Evolutionary conservation across 73 alveolate species (phyloP), one percentile per base, ranked within the genome.

Genomic region (Stentor roeselii): DNA sequence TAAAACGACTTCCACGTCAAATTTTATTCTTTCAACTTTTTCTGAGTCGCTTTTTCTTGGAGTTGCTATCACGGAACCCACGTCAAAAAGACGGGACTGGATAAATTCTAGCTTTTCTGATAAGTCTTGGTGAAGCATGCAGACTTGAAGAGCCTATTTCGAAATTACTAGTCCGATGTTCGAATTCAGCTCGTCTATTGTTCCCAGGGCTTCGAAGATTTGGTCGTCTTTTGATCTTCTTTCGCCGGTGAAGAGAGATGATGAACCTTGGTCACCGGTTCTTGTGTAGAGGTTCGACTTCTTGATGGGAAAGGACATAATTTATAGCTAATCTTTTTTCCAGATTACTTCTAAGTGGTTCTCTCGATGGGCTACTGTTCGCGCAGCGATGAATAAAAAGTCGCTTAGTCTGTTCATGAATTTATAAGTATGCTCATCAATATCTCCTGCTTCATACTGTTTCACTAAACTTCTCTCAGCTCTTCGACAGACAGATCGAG

Each of bases 231-330:
- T 92, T 42, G 21, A 41, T 41, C 78, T 60, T 40, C 95, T 37
- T 34, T 89, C 95, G 60, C 97, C 97, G 21, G 94, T 89, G 82
- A 50, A 92, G 31, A 92, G 83, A 42, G 93, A 75, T 2, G 95
- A 42, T n/a, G 78, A 59, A 6, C 97, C 97, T 82, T 92, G 88
- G 85, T 92, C 97, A 2, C 97, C 97, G 6, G 97, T 92, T 59
- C 84, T 88, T n/a, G 94, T 91, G 59, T 91, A 91, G 59, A 88
- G 84, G 14, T 32, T 40, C 84, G 58, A 11, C 1, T 3, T 42
- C 76, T 84, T 88, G 76, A 86, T n/a, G n/a, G n/a, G n/a, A n/a
- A n/a, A n/a, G n/a, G n/a, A n/a, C n/a, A n/a, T n/a, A n/a, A n/a
- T n/a, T n/a, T n/a, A n/a, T 50, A 50, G 21, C 21, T 50, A 61